Base-by-base conservation (phyloP, 768 basidiomycete genomes). In the Tylopilus rubrobrunneus region DNA sequence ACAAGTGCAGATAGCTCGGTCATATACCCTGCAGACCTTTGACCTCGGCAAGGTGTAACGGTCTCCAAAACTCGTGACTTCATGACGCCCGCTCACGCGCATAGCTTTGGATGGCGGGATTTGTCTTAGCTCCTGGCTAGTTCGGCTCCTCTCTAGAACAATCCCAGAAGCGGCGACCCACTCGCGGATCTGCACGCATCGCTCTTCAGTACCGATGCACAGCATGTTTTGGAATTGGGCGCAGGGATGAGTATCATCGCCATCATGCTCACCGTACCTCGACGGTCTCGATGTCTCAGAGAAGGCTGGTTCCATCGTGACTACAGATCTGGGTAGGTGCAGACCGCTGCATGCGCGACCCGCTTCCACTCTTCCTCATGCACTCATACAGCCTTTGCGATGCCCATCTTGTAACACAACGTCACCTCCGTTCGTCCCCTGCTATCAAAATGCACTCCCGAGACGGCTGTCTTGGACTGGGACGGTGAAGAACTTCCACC, bases 181-280 rank as follows among this genome's bases (percentile, higher is more conserved):
- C 54, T 66, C 44, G 52, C 49, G 34, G 54, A 50, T 25, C 49
- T 78, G 33, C 66, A 64, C 42, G 59, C 74, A 2, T 65, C 64
- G 1, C 62, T 86, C 25, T 78, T 84, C 37, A 70, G 73, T 17
- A 45, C 61, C 1, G 63, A 73, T 12, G 55, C 65, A 0, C 68
- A 79, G 25, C 71, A 71, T 27, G 72, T 89, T 33, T 56, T 94
- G 36, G 92, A 95, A 65, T 71, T 93, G 25, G 93, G 93, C 28
- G 81, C 91, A 12, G 93, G 94, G 7, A 93, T 87, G 0, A 94
- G 93, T 19, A 78, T 96, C 7, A 87, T 92, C 12, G 81, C 89
- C 0, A 70, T 93, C 17, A 77, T 78, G 7, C 66, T 96, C 1
- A 79, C 83, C 1, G 76, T 80, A n/a, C n/a, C n/a, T n/a, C n/a